Conservation (phyloP, 2,329 filamentous ascomycete genomes). For the Colletotrichum sp. region DNA sequence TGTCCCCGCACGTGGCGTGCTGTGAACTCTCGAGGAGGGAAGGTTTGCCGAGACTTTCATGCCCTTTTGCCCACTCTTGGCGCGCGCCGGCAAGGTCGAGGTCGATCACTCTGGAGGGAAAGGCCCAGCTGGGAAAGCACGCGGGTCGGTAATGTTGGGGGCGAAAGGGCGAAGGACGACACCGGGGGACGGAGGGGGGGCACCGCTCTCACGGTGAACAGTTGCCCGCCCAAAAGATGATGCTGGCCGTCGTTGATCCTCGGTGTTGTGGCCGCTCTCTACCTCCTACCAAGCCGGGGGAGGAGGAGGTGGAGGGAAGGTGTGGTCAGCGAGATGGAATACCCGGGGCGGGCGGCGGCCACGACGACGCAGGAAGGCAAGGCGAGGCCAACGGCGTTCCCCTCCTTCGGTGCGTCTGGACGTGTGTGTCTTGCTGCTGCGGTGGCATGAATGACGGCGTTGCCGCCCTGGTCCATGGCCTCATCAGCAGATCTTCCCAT, state of each 20-base stretch:
- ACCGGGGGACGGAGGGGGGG: background rate
- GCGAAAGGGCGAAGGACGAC: background rate
- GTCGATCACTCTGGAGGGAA: background rate
- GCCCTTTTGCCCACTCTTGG: slow-evolving; percentile 9
- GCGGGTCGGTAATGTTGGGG: background rate
- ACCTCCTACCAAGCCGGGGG: background rate
- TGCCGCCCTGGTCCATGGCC: slow-evolving; percentile 5
- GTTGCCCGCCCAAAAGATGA: background rate
- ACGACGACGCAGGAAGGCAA: background rate
- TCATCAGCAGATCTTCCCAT: background rate
- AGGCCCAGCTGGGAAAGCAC: background rate
- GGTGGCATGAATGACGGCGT: background rate
- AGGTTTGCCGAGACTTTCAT: slow-evolving; percentile 20
- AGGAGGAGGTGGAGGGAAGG: background rate
- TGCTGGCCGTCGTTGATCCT: background rate
- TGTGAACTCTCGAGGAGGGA: slow-evolving; percentile 7
- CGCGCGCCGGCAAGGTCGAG: slow-evolving; percentile 10
- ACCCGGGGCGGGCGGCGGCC: background rate
- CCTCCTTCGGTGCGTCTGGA: background rate
- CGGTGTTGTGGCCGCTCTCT: background rate
- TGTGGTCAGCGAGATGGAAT: background rate
- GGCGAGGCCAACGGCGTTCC: background rate
- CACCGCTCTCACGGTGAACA: background rate
- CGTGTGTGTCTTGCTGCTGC: background rate
- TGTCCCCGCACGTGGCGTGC: slow-evolving; percentile 15